Evolutionary conservation across 2,329 filamentous ascomycete genomes (phyloP), one percentile per base, ranked within the genome.

Genomic region (Metarhizium robertsii): DNA sequence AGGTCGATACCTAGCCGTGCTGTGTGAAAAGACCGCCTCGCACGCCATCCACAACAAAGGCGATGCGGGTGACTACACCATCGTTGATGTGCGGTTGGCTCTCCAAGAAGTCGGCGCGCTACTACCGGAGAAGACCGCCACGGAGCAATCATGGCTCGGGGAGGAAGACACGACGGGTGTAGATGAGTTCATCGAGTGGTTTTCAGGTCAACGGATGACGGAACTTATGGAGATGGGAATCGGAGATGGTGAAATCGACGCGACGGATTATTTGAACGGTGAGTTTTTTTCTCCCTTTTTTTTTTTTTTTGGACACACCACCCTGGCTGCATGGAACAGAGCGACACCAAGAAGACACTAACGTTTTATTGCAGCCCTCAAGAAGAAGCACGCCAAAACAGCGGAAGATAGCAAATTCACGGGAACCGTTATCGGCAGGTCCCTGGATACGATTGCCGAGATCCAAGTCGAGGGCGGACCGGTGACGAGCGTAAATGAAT

Each of bases 361-460:
- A 55, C 16, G 2, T 1, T 16, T 20, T 2, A 13, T 32, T 40
- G 16, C 61, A 88, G 87, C 85, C 4, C 75, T 97, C 46, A 96
- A 95, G 71, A 94, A 92, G 73, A 96, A 95, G 67, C 89, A 95
- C 69, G 91, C 86, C 73, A 95, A 94, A 64, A 88, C 87, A 1
- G 89, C 88, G 59, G 90, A 95, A 65, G 91, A 95, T 65, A 86
- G 86, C 10, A 86, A 92, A 64, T 95, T 90, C 69, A 83, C 87
- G 61, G 90, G 90, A 34, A 96, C 92, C 0, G 80, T 94, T 0
- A 76, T 97, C 11, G 92, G 92, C 4, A 85, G 85, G 61, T 76
- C 79, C 48, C 80, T 79, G 51, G 90, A 95, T 61, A 80, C 85
- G 55, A 25, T 57, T 10, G 83, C 83, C 64, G 81, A 86, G 7